Percentiles rank a stretch among this genome's conserved stretches.
Evolutionary conservation across 2,329 filamentous ascomycete genomes (phyloP).

Genomic region (Metarhizium rileyi): DNA sequence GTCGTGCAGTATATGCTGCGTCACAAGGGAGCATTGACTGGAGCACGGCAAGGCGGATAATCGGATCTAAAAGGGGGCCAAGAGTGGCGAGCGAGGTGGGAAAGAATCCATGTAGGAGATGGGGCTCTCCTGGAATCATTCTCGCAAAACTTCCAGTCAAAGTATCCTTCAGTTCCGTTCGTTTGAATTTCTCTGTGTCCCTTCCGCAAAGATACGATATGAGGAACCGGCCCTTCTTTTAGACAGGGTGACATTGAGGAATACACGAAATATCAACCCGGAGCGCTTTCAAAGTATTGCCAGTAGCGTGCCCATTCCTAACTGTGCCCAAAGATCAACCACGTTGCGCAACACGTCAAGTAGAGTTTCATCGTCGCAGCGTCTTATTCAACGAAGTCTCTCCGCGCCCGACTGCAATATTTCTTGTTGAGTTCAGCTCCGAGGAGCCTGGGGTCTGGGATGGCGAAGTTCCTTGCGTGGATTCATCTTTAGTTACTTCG

Average conservation of each 20-base stretch:
- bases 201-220: no score
- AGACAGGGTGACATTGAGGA: neutral
- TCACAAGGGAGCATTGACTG: neutral
- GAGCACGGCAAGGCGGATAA: neutral
- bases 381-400: constrained; percentile 26
- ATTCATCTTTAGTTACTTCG: constrained; percentile 20
- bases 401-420: constrained; percentile 15
- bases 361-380: constrained; percentile 17
- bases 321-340: neutral
- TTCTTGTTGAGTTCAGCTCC: constrained; percentile 9
- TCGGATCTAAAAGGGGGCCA: neutral
- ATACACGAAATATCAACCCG: neutral
- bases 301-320: neutral
- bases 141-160: no score
- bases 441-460: neutral
- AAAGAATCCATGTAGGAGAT: no score
- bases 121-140: no score
- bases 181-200: no score
- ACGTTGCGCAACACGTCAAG: neutral
- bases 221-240: no score
- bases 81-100: neutral
- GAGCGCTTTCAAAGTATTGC: neutral
- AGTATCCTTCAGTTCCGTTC: no score
- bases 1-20: neutral
- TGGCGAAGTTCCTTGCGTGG: neutral